Percentiles rank a stretch among this genome's conserved stretches.
phyloP scores from a whole-genome alignment of 1,139 yeast genomes.

The Magnusiomyces sp. region DNA sequence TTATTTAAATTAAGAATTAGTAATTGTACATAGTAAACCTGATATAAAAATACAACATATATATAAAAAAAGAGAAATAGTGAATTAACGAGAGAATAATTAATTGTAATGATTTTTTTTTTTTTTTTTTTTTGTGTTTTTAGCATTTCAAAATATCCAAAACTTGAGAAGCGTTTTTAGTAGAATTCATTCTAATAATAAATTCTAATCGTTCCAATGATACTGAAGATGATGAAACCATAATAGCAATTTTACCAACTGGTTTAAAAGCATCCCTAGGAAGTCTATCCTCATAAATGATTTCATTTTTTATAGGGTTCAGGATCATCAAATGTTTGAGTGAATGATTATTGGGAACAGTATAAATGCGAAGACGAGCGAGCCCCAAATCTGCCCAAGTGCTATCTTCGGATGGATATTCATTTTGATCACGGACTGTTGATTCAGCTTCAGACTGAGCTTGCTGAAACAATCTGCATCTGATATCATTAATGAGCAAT shows the following conservation, averaged over 20 bases:
- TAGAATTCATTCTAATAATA: constrained; percentile 27
- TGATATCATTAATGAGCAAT: constrained; percentile 22
- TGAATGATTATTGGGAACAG: constrained; percentile 14
- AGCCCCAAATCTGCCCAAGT: constrained; percentile 19
- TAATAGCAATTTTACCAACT: constrained; percentile 23
- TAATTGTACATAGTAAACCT: background rate
- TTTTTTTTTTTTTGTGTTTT: too few species aligned
- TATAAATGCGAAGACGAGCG: constrained; percentile 21
- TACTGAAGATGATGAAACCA: constrained; percentile 15
- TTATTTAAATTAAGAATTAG: background rate
- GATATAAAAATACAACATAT: background rate
- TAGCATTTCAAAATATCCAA: constrained; percentile 19
- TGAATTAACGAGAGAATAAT: background rate
- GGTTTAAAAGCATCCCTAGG: constrained; percentile 18
- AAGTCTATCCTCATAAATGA: constrained; percentile 19
- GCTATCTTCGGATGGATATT: background rate
- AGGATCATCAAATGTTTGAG: constrained; percentile 7
- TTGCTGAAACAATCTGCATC: constrained; percentile 20
- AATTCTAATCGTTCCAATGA: constrained; percentile 19
- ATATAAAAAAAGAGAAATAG: background rate
- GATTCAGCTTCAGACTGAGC: constrained; percentile 14
- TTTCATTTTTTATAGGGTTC: constrained; percentile 4
- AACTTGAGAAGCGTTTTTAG: constrained; percentile 25
- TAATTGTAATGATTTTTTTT: too few species aligned
- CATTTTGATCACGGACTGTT: background rate